Percentiles rank a stretch among this genome's conserved stretches.
Conservation (phyloP, 176 grass and related monocot species). For the Hsuehochloa calcarea region DNA sequence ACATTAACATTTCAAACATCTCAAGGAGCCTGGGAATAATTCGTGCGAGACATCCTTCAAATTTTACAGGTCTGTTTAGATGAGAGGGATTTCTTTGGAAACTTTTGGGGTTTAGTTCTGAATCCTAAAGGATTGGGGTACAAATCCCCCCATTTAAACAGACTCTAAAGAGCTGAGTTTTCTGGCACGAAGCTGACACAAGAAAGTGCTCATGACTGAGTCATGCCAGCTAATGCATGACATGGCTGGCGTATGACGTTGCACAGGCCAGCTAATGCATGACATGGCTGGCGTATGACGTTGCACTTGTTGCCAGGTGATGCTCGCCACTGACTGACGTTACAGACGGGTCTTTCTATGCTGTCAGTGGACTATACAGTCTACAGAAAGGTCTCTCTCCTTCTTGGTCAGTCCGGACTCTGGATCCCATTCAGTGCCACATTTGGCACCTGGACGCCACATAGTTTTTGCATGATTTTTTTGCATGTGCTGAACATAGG, state of each 20-base stretch:
- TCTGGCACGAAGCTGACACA: neutral
- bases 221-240: constrained; percentile 17
- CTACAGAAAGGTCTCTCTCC: neutral
- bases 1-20: too few relatives aligned
- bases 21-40: too few relatives aligned
- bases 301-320: neutral
- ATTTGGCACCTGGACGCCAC: constrained; percentile 12
- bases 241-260: constrained; percentile 11
- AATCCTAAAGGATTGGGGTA: neutral
- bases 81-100: neutral
- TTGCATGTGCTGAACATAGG: neutral
- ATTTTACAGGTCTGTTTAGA: too few relatives aligned
- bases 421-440: neutral
- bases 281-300: neutral
- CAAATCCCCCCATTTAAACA: neutral
- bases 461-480: neutral
- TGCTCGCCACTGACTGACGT: neutral
- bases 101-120: neutral
- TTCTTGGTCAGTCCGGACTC: constrained; percentile 3
- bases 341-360: constrained; percentile 26
- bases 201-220: neutral
- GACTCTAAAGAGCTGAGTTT: neutral
- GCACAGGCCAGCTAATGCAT: neutral
- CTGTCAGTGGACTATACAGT: neutral
- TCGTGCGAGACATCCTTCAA: too few relatives aligned